Evolutionary conservation across 441 rosid genomes (phyloP).

Genomic region (Populus trichocarpa): DNA sequence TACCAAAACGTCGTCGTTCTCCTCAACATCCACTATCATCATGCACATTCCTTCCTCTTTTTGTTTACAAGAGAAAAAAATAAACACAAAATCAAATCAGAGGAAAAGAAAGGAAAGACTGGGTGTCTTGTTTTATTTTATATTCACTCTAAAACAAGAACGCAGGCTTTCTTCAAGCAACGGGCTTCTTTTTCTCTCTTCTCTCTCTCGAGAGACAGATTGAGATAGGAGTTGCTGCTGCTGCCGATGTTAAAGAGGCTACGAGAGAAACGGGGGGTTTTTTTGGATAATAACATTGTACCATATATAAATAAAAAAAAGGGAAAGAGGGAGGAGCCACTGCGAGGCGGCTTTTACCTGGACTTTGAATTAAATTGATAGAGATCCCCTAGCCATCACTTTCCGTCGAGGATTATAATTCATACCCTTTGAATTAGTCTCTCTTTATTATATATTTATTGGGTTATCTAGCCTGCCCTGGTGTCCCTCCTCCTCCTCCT

Average conservation of each 20-base stretch:
- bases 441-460: no score
- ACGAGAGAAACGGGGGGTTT: neutral
- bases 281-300: neutral
- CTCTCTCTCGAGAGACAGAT: neutral
- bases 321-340: no score
- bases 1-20: slow-evolving; percentile 24
- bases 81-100: neutral
- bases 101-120: neutral
- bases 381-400: no score
- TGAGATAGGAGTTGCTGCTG: slow-evolving; percentile 3
- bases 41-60: slow-evolving; percentile 28
- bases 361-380: no score
- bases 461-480: no score
- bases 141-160: neutral
- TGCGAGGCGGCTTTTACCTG: no score
- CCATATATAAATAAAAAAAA: no score
- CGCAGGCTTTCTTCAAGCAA: neutral
- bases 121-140: neutral
- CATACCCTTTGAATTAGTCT: no score
- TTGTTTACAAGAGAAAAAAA: neutral
- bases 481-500: no score
- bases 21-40: slow-evolving; percentile 24
- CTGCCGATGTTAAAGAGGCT: neutral
- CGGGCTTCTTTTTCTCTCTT: neutral
- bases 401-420: no score